Percentiles rank a stretch among this genome's conserved stretches.
Conservation (phyloP, 495 filamentous ascomycete genomes). For the Hyaloscypha variabilis region DNA sequence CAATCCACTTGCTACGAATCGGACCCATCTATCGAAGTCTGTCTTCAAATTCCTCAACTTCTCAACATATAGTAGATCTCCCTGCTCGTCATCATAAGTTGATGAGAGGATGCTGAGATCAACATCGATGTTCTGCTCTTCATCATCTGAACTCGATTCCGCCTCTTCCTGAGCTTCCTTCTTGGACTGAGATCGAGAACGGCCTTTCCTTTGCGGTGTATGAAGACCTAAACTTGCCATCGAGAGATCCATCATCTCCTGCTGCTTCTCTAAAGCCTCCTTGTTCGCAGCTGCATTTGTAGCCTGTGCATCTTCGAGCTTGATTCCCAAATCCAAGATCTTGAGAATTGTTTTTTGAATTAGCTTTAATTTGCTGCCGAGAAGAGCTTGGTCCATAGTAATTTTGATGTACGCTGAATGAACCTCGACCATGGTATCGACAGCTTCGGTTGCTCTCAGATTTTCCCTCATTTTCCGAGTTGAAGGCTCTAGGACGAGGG, state of each 20-base stretch:
- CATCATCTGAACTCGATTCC: slow-evolving; percentile 28
- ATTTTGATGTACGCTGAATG: slow-evolving; percentile 65
- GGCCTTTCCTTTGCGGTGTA: slow-evolving; percentile 39
- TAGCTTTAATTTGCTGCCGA: slow-evolving; percentile 62
- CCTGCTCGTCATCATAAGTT: slow-evolving; percentile 30
- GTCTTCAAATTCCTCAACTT: slow-evolving; percentile 44
- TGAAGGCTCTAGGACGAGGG: slow-evolving; percentile 66
- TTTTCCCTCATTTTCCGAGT: slow-evolving; percentile 51
- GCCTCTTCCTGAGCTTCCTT: slow-evolving; percentile 8
- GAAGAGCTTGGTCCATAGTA: slow-evolving; percentile 65
- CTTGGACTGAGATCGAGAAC: neutral
- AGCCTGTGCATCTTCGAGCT: slow-evolving; percentile 49
- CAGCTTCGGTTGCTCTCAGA: slow-evolving; percentile 65
- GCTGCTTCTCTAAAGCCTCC: slow-evolving; percentile 38
- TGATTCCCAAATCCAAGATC: slow-evolving; percentile 59
- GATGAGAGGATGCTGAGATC: slow-evolving; percentile 41
- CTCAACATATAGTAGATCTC: slow-evolving; percentile 40
- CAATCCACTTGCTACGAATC: slow-evolving; percentile 57
- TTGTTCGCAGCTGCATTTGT: slow-evolving; percentile 33
- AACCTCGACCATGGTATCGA: slow-evolving; percentile 77
- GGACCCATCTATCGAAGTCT: slow-evolving; percentile 52
- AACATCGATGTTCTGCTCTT: slow-evolving; percentile 40
- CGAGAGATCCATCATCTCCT: slow-evolving; percentile 33
- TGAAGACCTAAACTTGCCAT: slow-evolving; percentile 33
- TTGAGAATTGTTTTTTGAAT: slow-evolving; percentile 68